phyloP scores from a whole-genome alignment of 805 yeast genomes.

The Candida odintsovae region DNA sequence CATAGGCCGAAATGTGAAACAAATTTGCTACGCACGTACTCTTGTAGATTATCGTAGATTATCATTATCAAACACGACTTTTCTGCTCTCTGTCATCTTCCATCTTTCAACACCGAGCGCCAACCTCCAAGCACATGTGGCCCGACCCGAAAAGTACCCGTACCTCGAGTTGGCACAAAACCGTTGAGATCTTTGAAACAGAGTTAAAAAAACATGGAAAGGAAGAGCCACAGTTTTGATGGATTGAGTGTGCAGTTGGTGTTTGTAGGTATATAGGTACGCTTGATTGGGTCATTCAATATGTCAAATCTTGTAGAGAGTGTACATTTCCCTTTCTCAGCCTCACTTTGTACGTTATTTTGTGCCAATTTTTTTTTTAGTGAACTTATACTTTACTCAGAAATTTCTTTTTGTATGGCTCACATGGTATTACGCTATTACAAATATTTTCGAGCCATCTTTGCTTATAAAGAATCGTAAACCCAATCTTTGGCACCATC shows the following conservation, averaged over 20 bases:
- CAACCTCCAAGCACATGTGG: not conserved
- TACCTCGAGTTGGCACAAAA: slow-evolving; percentile 1
- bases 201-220: no score
- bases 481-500: no score
- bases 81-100: no score
- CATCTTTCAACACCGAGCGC: no score
- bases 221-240: slow-evolving; percentile 1
- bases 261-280: not conserved
- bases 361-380: not conserved
- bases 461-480: no score
- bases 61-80: no score
- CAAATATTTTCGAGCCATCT: not conserved
- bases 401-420: not conserved
- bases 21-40: no score
- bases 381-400: no score
- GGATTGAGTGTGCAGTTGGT: not conserved
- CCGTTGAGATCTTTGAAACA: not conserved
- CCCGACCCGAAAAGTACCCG: not conserved
- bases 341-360: not conserved
- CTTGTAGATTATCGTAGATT: no score
- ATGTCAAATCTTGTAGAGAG: no score
- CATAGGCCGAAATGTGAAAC: no score
- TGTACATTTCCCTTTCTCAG: not conserved
- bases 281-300: not conserved
- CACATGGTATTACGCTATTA: not conserved